Evolutionary conservation across 768 basidiomycete species (phyloP).

Genomic region (Mycena crocata): DNA sequence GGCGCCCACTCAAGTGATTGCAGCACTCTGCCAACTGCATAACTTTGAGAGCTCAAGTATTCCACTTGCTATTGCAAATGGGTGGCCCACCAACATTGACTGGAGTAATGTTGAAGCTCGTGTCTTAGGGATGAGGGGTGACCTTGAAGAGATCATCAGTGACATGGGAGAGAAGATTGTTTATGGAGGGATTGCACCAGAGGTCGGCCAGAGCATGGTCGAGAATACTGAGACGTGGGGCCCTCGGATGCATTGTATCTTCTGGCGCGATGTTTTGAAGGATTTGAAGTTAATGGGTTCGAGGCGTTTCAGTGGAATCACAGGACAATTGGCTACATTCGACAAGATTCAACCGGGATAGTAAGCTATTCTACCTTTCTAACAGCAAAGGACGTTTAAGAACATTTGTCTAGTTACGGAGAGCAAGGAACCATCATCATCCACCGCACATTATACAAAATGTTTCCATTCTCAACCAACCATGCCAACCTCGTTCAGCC

Average conservation of each 20-base stretch:
- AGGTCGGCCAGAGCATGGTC: too few species aligned
- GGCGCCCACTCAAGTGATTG: constrained; percentile 66
- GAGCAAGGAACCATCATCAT: constrained; percentile 87
- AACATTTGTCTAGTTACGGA: constrained; percentile 71
- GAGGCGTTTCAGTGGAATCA: constrained; percentile 72
- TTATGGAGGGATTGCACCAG: constrained; percentile 16
- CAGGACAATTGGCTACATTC: constrained; percentile 82
- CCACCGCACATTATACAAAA: constrained; percentile 76
- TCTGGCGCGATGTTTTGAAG: constrained; percentile 75
- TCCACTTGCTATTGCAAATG: constrained; percentile 74
- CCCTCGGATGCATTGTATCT: constrained; percentile 59
- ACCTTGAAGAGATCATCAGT: constrained; percentile 62
- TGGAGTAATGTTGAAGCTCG: constrained; percentile 67
- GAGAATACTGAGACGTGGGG: too few species aligned
- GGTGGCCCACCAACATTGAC: constrained; percentile 83
- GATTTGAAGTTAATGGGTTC: constrained; percentile 75
- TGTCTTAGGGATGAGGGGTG: constrained; percentile 60
- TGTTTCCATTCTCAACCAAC: constrained; percentile 75
- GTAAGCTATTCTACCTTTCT: constrained; percentile 59
- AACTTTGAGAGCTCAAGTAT: constrained; percentile 81
- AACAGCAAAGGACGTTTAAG: neutral
- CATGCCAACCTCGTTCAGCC: constrained; percentile 65
- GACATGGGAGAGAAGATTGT: constrained; percentile 50
- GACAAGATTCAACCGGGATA: constrained; percentile 90
- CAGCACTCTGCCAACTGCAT: constrained; percentile 81